Evolutionary conservation across 441 rosid species (phyloP).

Genomic region (Erysimum cheiri): DNA sequence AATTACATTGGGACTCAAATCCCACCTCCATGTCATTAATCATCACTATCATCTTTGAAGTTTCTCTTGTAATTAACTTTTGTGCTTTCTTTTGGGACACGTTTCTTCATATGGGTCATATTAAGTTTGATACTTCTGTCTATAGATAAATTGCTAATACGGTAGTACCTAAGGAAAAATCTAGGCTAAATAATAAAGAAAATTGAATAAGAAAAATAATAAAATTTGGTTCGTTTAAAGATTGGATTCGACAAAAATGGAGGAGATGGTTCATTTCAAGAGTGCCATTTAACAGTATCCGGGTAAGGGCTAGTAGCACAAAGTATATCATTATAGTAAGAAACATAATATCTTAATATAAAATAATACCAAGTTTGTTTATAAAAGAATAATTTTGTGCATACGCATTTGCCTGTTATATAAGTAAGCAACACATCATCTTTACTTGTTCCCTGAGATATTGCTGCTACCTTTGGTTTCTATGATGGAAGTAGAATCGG

Average conservation of each 20-base stretch:
- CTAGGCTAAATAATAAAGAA: background rate
- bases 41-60: background rate
- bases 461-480: constrained; percentile 13
- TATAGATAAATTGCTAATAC: background rate
- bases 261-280: constrained; percentile 36
- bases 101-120: constrained; percentile 33
- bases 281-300: constrained; percentile 28
- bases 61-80: constrained; percentile 13
- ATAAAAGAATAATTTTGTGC: constrained; percentile 3
- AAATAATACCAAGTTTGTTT: constrained; percentile 21
- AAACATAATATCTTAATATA: constrained; percentile 1
- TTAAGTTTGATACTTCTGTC: constrained; percentile 1
- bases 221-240: constrained; percentile 19
- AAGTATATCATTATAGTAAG: background rate
- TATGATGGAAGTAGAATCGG: constrained; percentile 38
- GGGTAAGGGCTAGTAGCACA: constrained; percentile 22
- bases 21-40: constrained; percentile 46
- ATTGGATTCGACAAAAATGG: constrained; percentile 29
- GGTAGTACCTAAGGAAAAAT: background rate
- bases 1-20: constrained; percentile 45
- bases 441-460: constrained; percentile 40
- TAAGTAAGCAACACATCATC: constrained; percentile 33
- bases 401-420: constrained; percentile 19
- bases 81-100: constrained; percentile 20
- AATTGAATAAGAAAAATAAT: background rate